Evolutionary conservation across 2,329 filamentous ascomycete genomes (phyloP).

Genomic region (Aspergillus carbonarius): DNA sequence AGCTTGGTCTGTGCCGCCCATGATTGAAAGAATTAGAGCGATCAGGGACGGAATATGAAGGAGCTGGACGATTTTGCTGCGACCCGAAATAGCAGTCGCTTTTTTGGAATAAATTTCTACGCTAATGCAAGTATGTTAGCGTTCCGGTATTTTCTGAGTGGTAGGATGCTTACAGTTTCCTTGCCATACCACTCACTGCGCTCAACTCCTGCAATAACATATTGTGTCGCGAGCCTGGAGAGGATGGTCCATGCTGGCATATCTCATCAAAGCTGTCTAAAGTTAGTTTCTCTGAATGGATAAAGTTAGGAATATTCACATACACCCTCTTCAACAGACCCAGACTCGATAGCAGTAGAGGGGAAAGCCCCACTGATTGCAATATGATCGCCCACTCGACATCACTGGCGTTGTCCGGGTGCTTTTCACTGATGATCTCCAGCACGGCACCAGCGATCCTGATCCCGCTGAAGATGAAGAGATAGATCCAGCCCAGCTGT

Average conservation of each 20-base stretch:
- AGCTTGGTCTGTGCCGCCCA: background rate
- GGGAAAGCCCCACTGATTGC: conserved; percentile 1
- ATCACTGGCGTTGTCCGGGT: background rate
- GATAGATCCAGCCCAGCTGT: conserved; percentile 4
- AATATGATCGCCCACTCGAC: background rate
- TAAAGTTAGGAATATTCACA: background rate
- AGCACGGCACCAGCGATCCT: background rate
- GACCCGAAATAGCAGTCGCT: background rate
- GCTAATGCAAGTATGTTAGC: background rate
- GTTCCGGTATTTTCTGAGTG: background rate
- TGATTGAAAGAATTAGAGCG: background rate
- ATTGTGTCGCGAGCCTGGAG: background rate
- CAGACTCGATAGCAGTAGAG: background rate
- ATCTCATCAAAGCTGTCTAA: background rate
- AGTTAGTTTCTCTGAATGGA: too few relatives aligned
- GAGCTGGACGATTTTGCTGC: background rate
- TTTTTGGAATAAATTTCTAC: background rate
- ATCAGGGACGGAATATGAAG: background rate
- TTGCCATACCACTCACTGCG: background rate
- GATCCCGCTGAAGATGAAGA: conserved; percentile 1
- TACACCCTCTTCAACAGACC: conserved; percentile 1
- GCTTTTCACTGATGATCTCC: background rate
- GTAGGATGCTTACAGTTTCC: background rate
- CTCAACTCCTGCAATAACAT: background rate
- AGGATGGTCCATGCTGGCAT: background rate